Evolutionary conservation across 345 rosid species (phyloP).

Genomic region (Anastatica hierochuntica): DNA sequence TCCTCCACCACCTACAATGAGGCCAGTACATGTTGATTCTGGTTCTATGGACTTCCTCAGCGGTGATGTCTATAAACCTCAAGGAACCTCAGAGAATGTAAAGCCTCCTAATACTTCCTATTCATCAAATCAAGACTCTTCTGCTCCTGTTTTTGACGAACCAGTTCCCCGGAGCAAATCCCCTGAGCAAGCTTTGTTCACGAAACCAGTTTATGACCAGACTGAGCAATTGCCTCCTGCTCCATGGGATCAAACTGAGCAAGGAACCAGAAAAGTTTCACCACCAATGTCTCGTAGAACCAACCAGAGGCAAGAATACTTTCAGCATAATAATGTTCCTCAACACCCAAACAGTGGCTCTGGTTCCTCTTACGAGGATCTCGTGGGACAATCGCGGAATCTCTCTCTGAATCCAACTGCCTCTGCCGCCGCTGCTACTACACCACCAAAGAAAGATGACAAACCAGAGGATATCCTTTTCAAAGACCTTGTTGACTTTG

Average conservation of each 20-base stretch:
- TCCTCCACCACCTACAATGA: slow-evolving; percentile 68
- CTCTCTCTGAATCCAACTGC: slow-evolving; percentile 43
- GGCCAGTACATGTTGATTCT: slow-evolving; percentile 38
- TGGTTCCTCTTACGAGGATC: slow-evolving; percentile 42
- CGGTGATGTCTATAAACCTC: slow-evolving; percentile 65
- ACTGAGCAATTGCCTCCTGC: slow-evolving; percentile 53
- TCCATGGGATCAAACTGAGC: slow-evolving; percentile 66
- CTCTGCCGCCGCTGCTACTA: slow-evolving; percentile 20
- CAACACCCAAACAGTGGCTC: slow-evolving; percentile 40
- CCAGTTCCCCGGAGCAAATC: slow-evolving; percentile 14
- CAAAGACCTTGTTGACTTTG: slow-evolving; percentile 81
- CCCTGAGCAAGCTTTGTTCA: slow-evolving; percentile 12
- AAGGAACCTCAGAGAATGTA: slow-evolving; percentile 29
- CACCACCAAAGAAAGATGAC: slow-evolving; percentile 33
- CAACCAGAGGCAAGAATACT: slow-evolving; percentile 76
- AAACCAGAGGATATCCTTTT: slow-evolving; percentile 74
- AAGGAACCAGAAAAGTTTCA: slow-evolving; percentile 39
- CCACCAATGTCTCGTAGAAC: slow-evolving; percentile 75
- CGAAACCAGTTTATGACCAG: slow-evolving; percentile 49
- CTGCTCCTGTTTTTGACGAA: slow-evolving; percentile 12
- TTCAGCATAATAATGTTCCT: slow-evolving; percentile 45
- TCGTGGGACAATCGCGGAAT: slow-evolving; percentile 51
- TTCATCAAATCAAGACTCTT: slow-evolving; percentile 13
- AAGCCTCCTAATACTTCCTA: slow-evolving; percentile 16
- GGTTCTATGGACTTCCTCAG: slow-evolving; percentile 60